Conservation (phyloP, 148 eudicot species). For the Beta vulgaris region DNA sequence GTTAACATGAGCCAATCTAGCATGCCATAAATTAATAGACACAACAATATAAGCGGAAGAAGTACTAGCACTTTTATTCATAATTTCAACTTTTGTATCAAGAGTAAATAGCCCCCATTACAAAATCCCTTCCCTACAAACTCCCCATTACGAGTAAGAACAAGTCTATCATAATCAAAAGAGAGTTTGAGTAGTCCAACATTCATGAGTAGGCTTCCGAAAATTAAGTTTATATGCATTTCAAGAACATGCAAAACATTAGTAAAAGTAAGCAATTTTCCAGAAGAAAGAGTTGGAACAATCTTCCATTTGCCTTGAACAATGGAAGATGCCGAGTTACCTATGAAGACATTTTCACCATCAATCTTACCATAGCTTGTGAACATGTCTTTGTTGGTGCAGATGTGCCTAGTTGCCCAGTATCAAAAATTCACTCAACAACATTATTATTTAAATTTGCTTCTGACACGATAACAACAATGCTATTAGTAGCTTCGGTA, state of each 20-base stretch:
- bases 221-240: background rate
- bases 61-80: background rate
- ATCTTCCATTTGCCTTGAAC: conserved; percentile 2
- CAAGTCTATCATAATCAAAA: too few relatives aligned
- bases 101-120: too few relatives aligned
- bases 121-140: too few relatives aligned
- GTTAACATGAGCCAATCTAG: background rate
- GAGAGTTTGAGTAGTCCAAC: too few relatives aligned
- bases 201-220: background rate
- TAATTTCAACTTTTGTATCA: background rate
- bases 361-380: too few relatives aligned
- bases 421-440: too few relatives aligned
- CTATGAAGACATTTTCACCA: conserved; percentile 6
- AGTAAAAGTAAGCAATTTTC: background rate
- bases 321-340: background rate
- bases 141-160: too few relatives aligned
- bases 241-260: conserved; percentile 6
- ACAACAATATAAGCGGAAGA: conserved; percentile 7
- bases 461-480: too few relatives aligned
- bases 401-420: too few relatives aligned
- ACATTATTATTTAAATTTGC: background rate
- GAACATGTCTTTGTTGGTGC: too few relatives aligned
- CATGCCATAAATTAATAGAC: conserved; percentile 2
- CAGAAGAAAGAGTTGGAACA: background rate
- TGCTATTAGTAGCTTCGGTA: too few relatives aligned